Evolutionary conservation across 192 early-diverging fungal genomes (phyloP), one percentile per base, ranked within the genome.

Genomic region (Linnemannia elongata): DNA sequence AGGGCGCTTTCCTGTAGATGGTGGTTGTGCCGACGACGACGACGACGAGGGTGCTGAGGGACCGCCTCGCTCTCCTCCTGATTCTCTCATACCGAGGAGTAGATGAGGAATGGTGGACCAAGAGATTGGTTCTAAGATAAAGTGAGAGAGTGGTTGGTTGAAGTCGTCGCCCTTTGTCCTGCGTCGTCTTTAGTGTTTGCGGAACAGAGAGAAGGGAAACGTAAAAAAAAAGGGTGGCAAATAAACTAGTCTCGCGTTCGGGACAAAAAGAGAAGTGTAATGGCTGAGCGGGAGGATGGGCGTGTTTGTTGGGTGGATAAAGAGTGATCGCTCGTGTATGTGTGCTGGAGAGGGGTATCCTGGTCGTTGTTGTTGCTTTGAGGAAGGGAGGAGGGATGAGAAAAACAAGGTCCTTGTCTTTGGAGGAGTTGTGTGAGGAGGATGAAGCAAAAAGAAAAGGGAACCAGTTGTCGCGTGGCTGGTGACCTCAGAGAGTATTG

Each of bases 1-100:
- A 20, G 84, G 63, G 4, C 84, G 79, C 63, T 80, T 85, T 22
- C 66, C 74, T 39, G 83, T 57, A 2, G 69, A 45, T 66, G 66
- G 27, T 33, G 74, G 15, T 60, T 35, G 12, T 35, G 60, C 27
- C 68, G 76, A 44, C 33, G 66, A 33, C 33, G 66, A 27, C 42
- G 57, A 42, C 68, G 76, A 41, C 18, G 76, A 33, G 15, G 77
- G 12, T 12, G 75, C 39, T 44, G 55, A 45, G 60, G 60, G 76
- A 70, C 69, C 78, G 69, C 75, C 38, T 24, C 30, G 83, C 45
- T 76, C 75, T 73, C 27, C 41, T 73, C 45, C 75, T 74, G 75
- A 69, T 74, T 83, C 75, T 35, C 75, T 77, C 82, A 82, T 76
- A 39, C 45, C 27, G 45, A 68, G 8, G 27, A 36, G 3, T 10